These are phyloP conservation scores for Hemisphaericaspora lyxosophila DNA, from an alignment of 1,139 yeast genomes.

Conservation along the genomic window DNA sequence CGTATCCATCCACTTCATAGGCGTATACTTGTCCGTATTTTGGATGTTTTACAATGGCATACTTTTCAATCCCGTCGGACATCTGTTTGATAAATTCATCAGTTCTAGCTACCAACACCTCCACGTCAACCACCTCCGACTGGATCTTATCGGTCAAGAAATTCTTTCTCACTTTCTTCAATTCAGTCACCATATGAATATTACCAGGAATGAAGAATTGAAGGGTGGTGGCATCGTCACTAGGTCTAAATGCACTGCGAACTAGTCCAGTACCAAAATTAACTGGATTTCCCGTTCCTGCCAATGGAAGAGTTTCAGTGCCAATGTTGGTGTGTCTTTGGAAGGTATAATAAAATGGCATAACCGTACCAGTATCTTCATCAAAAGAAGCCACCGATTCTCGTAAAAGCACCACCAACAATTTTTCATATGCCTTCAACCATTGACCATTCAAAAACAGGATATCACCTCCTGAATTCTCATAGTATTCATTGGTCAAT, in stretches of 20 bases:
- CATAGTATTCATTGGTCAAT: slow-evolving; percentile 67
- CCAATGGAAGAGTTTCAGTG: slow-evolving; percentile 74
- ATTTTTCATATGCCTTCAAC: slow-evolving; percentile 56
- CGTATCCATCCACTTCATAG: slow-evolving; percentile 87
- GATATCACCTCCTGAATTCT: slow-evolving; percentile 47
- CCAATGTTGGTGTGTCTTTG: slow-evolving; percentile 74
- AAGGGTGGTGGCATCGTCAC: slow-evolving; percentile 81
- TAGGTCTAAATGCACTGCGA: slow-evolving; percentile 86
- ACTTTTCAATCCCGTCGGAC: slow-evolving; percentile 55
- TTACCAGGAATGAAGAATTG: slow-evolving; percentile 88
- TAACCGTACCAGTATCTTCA: slow-evolving; percentile 51
- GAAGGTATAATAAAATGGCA: slow-evolving; percentile 59
- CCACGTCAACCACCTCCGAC: slow-evolving; percentile 11
- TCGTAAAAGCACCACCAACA: slow-evolving; percentile 55
- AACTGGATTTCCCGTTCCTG: slow-evolving; percentile 84
- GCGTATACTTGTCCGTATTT: slow-evolving; percentile 77
- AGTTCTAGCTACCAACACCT: slow-evolving; percentile 19
- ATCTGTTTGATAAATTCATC: slow-evolving; percentile 44
- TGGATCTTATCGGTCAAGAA: slow-evolving; percentile 16
- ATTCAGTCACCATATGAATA: slow-evolving; percentile 71
- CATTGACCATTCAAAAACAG: slow-evolving; percentile 57
- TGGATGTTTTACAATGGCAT: slow-evolving; percentile 69
- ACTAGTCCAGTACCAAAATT: slow-evolving; percentile 67
- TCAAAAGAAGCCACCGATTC: slow-evolving; percentile 68
- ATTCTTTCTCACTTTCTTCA: slow-evolving; percentile 31